Base-by-base conservation (phyloP, 371 early-diverging fungal species). In the Catenaria anguillulae region DNA sequence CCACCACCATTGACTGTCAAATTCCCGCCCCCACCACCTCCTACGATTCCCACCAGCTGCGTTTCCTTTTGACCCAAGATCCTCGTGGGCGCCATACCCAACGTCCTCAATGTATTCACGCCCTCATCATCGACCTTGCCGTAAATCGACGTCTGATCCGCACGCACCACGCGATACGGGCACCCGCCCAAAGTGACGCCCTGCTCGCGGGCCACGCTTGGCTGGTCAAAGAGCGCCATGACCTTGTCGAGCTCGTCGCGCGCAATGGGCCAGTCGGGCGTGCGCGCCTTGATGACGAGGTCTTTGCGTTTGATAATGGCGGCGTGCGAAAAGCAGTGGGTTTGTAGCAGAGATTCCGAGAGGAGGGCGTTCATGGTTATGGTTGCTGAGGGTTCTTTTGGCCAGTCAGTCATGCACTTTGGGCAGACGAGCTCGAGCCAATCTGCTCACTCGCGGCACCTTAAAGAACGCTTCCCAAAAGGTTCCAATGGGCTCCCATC, bases 291-390 rank as follows among this genome's bases (percentile, higher is more conserved):
- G 36, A 21, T 15, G 36, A 36, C 17, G 8, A 34, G 36, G 31
- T 58, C 58, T 23, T 58, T 58, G 36, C 58, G 58, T 24, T 36
- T 34, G 13, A 58, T 21, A 1, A 58, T 35, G 58, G 58, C 58
- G 24, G 58, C 58, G 43, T 58, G 33, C 24, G 58, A 21, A 36
- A 58, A 58, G 26, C 40, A 36, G 36, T 31, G 19, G 17, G 58
- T 58, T 1, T 15, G 31, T 2, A 58, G 31, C 24, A 58, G 35
- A 23, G 43, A 26, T 58, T 58, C 58, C 29, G 36, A 19, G 13
- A 58, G 36, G 0, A 58, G 43, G 12, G 58, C 26, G 58, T 58
- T 58, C 58, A 58, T 58, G 46, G 24, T 2, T 5, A 8, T 46
- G 46, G 4, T 24, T n/a, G n/a, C n/a, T n/a, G n/a, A n/a, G n/a